A percentile compares a stretch with the other conserved stretches of the same genome.
These are phyloP conservation scores for Aspergillus tubingensis DNA, from an alignment of 2,329 filamentous ascomycete species.

Conservation along the genomic window DNA sequence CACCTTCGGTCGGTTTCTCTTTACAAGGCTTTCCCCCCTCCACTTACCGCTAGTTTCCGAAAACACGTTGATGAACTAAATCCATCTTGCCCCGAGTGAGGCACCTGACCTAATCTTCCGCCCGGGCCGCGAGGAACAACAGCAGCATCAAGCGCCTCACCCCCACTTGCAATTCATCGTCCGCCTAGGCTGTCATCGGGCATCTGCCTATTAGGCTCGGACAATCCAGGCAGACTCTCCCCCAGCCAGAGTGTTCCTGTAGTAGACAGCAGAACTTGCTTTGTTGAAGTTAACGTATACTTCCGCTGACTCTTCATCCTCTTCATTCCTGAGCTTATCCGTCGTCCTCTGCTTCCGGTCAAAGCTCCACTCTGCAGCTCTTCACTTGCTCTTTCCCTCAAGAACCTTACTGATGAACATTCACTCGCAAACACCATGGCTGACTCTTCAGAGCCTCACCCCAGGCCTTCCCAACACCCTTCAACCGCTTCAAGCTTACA, in stretches of 20 bases:
- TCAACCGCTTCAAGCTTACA: slow-evolving; percentile 35
- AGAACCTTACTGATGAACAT: slow-evolving; percentile 24
- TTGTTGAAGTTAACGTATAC: slow-evolving; percentile 21
- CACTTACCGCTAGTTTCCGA: slow-evolving; percentile 1
- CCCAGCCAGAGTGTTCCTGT: slow-evolving; percentile 5
- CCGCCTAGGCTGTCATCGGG: slow-evolving; percentile 23
- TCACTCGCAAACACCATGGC: slow-evolving; percentile 32
- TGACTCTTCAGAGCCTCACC: slow-evolving; percentile 39
- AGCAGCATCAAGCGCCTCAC: slow-evolving; percentile 10
- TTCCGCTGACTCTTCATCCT: slow-evolving; percentile 17
- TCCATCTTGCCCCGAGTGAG: neutral
- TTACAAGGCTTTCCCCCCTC: neutral
- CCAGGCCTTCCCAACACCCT: slow-evolving; percentile 30
- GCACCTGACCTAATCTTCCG: slow-evolving; percentile 24
- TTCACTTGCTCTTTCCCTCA: slow-evolving; percentile 16
- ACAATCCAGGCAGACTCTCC: slow-evolving; percentile 10
- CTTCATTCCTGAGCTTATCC: slow-evolving; percentile 15
- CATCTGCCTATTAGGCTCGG: slow-evolving; percentile 27
- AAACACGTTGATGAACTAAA: neutral
- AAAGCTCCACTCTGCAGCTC: slow-evolving; percentile 21
- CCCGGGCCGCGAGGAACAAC: slow-evolving; percentile 13
- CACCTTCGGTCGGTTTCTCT: neutral
- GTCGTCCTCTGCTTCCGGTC: slow-evolving; percentile 21
- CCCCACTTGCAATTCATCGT: slow-evolving; percentile 18
- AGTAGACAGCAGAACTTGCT: slow-evolving; percentile 9